Conservation (phyloP, 176 grass and related monocot species). For the Oryza glaberrima region DNA sequence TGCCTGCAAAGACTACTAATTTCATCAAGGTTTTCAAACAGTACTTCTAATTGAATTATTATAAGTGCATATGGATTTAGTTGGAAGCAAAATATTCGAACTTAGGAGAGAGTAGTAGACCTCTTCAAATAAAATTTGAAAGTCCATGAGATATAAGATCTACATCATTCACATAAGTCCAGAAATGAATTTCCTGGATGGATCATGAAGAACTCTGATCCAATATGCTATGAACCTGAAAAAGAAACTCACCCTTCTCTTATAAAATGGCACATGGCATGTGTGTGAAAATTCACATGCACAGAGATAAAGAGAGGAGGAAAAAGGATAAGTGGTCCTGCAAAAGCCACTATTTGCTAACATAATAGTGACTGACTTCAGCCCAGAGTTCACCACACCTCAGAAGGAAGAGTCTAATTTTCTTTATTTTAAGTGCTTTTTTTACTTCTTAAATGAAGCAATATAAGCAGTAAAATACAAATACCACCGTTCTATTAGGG, state of each 20-base stretch:
- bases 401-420: constrained; percentile 17
- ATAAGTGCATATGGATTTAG: not conserved
- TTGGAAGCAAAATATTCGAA: constrained; percentile 40
- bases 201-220: constrained; percentile 42
- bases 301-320: not conserved
- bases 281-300: constrained; percentile 12
- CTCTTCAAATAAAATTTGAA: constrained; percentile 44
- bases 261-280: constrained; percentile 32
- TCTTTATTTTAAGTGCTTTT: not conserved
- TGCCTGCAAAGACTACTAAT: not conserved
- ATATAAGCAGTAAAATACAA: not conserved
- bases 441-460: constrained; percentile 10
- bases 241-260: constrained; percentile 37
- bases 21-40: constrained; percentile 16
- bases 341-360: constrained; percentile 7
- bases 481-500: constrained; percentile 6
- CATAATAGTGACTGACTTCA: not conserved
- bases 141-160: constrained; percentile 29
- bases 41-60: not conserved
- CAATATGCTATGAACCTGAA: constrained; percentile 26
- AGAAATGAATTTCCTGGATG: constrained; percentile 42
- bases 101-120: constrained; percentile 8
- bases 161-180: constrained; percentile 39
- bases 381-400: constrained; percentile 4
- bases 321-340: not conserved